phyloP scores from a whole-genome alignment of 2,329 filamentous ascomycete species.

The Claviceps humidiphila region DNA sequence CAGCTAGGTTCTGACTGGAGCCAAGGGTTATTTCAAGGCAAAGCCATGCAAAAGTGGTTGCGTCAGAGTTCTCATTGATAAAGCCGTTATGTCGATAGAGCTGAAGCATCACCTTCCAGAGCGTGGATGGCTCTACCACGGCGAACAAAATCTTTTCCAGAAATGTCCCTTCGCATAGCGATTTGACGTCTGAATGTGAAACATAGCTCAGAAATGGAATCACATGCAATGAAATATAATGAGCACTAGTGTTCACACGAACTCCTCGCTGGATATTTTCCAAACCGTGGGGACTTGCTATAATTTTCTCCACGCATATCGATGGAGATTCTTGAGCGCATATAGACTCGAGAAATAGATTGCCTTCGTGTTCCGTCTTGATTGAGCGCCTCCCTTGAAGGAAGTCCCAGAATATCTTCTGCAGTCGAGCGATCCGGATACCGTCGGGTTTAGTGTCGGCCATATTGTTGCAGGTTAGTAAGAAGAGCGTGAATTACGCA shows the following conservation, averaged over 20 bases:
- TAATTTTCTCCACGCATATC: not conserved
- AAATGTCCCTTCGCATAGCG: not conserved
- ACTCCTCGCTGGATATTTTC: not conserved
- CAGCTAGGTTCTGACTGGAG: not conserved
- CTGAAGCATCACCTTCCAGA: not conserved
- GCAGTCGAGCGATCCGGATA: not conserved
- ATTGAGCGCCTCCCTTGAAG: not conserved
- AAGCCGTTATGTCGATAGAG: not conserved
- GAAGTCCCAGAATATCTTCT: not conserved
- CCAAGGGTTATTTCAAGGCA: constrained; percentile 8
- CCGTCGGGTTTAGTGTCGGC: not conserved
- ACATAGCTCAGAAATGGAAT: not conserved
- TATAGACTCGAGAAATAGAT: not conserved
- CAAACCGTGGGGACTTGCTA: not conserved
- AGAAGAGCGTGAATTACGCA: not conserved
- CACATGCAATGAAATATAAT: not conserved
- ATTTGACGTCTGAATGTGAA: not conserved
- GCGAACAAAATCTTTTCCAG: not conserved
- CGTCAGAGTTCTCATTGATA: not conserved
- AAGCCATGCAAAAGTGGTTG: constrained; percentile 7
- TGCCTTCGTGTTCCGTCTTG: not conserved
- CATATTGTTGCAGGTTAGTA: not conserved
- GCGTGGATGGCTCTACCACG: not conserved
- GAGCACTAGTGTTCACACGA: not conserved
- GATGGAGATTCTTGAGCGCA: not conserved